Conservation (phyloP, 768 basidiomycete species). For the Auricularia auricula-judae region DNA sequence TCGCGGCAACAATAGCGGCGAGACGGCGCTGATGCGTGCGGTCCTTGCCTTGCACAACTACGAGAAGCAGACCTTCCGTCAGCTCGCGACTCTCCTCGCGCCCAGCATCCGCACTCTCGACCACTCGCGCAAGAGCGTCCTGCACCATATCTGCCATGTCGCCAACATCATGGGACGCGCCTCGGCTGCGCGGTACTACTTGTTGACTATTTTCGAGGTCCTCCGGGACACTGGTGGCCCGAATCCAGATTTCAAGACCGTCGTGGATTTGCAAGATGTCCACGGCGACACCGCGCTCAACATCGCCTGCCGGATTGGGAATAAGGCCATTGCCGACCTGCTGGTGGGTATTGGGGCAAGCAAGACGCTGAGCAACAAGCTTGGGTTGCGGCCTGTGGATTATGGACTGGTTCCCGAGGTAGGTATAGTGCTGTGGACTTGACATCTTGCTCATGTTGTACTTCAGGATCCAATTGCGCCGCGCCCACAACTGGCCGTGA, state of each 20-base stretch:
- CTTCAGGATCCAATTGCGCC: neutral
- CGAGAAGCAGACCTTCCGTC: slow-evolving; percentile 64
- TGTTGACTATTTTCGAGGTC: slow-evolving; percentile 81
- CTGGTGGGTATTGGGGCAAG: slow-evolving; percentile 91
- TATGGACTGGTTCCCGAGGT: slow-evolving; percentile 93
- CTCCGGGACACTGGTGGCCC: slow-evolving; percentile 68
- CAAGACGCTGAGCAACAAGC: slow-evolving; percentile 76
- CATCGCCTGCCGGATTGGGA: slow-evolving; percentile 90
- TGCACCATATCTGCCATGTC: slow-evolving; percentile 86
- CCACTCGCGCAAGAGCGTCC: slow-evolving; percentile 68
- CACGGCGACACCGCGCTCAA: slow-evolving; percentile 95
- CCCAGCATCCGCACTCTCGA: slow-evolving; percentile 82
- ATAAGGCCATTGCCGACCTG: slow-evolving; percentile 73
- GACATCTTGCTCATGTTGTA: slow-evolving; percentile 1
- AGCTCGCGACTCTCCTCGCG: slow-evolving; percentile 52
- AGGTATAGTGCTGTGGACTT: slow-evolving; percentile 12
- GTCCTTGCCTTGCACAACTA: slow-evolving; percentile 81
- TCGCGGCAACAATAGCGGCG: slow-evolving; percentile 86
- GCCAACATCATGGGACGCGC: slow-evolving; percentile 89
- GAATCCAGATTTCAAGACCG: slow-evolving; percentile 46
- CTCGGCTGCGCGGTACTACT: slow-evolving; percentile 75
- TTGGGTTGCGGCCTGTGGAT: slow-evolving; percentile 87
- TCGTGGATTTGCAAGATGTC: slow-evolving; percentile 87
- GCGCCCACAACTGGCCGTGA: slow-evolving; percentile 14
- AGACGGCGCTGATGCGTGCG: slow-evolving; percentile 89